Percentiles rank a stretch among this genome's conserved stretches.
Conservation (phyloP, 805 yeast species). For the Teunomyces cretensis region DNA sequence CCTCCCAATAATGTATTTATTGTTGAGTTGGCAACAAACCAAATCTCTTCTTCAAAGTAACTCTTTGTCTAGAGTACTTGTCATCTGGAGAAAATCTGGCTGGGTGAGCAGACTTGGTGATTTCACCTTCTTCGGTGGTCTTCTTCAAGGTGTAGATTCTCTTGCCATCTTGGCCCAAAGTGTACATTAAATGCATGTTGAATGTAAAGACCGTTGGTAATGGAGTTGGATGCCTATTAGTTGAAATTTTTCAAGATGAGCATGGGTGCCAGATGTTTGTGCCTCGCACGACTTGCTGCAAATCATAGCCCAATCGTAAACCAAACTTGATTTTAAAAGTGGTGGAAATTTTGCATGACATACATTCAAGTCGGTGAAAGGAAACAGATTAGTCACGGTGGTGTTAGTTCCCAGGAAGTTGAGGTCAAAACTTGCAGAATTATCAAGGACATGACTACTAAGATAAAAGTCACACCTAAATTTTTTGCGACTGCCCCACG, state of each 20-base stretch:
- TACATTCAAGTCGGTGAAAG: too few relatives aligned
- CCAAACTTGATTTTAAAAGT: background rate
- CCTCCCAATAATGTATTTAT: slow-evolving; percentile 2
- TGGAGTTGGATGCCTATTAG: background rate
- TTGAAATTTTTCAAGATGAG: slow-evolving; percentile 8
- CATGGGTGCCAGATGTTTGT: background rate
- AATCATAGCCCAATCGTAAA: background rate
- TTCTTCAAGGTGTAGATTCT: slow-evolving; percentile 91
- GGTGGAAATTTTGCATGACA: too few relatives aligned
- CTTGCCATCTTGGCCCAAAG: slow-evolving; percentile 91
- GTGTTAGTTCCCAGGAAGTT: background rate
- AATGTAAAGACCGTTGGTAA: slow-evolving; percentile 2
- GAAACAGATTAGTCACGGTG: too few relatives aligned
- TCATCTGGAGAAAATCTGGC: slow-evolving; percentile 99
- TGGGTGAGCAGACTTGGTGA: slow-evolving; percentile 98
- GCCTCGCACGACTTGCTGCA: background rate
- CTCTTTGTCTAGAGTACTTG: slow-evolving; percentile 98
- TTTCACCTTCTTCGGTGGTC: slow-evolving; percentile 78
- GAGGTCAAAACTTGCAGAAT: too few relatives aligned
- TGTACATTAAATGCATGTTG: slow-evolving; percentile 98
- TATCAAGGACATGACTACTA: too few relatives aligned
- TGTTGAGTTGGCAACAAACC: slow-evolving; percentile 84
- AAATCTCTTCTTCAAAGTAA: slow-evolving; percentile 93
- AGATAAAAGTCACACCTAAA: background rate
- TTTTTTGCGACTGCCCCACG: slow-evolving; percentile 8